phyloP scores from a whole-genome alignment of 257 asterid genomes.

The Scutellaria baicalensis region DNA sequence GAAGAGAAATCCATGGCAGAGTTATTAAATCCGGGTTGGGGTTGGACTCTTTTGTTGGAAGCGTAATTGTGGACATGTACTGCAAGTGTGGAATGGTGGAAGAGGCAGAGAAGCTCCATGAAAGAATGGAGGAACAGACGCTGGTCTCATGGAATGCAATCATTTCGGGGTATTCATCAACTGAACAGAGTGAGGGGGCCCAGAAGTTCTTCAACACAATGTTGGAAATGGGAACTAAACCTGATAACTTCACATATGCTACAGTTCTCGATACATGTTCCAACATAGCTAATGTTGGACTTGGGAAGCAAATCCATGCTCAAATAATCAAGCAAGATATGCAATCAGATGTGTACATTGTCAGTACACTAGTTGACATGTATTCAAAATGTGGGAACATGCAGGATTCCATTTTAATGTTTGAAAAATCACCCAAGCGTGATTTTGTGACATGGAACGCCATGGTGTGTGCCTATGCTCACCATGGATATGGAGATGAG shows the following conservation, averaged over 20 bases:
- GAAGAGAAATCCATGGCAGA: constrained; percentile 68
- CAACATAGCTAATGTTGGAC: constrained; percentile 70
- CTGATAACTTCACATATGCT: constrained; percentile 88
- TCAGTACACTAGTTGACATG: constrained; percentile 93
- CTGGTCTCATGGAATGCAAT: constrained; percentile 83
- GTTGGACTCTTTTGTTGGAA: constrained; percentile 57
- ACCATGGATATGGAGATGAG: constrained; percentile 67
- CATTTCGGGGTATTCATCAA: constrained; percentile 67
- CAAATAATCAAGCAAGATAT: constrained; percentile 81
- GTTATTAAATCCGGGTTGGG: constrained; percentile 72
- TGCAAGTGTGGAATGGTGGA: constrained; percentile 71
- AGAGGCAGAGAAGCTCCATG: constrained; percentile 82
- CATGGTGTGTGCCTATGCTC: constrained; percentile 72
- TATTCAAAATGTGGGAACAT: constrained; percentile 84
- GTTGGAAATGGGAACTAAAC: constrained; percentile 55
- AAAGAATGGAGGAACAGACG: constrained; percentile 45
- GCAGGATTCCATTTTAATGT: constrained; percentile 62
- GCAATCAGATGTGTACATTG: constrained; percentile 61
- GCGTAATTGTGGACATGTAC: constrained; percentile 85
- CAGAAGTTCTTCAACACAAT: constrained; percentile 56
- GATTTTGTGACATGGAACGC: constrained; percentile 92
- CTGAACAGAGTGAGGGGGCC: constrained; percentile 73
- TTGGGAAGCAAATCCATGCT: constrained; percentile 89
- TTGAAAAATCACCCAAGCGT: constrained; percentile 54
- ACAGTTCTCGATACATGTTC: constrained; percentile 87